phyloP scores from a whole-genome alignment of 1,284 basidiomycete genomes.

The Heterobasidion occidentale region DNA sequence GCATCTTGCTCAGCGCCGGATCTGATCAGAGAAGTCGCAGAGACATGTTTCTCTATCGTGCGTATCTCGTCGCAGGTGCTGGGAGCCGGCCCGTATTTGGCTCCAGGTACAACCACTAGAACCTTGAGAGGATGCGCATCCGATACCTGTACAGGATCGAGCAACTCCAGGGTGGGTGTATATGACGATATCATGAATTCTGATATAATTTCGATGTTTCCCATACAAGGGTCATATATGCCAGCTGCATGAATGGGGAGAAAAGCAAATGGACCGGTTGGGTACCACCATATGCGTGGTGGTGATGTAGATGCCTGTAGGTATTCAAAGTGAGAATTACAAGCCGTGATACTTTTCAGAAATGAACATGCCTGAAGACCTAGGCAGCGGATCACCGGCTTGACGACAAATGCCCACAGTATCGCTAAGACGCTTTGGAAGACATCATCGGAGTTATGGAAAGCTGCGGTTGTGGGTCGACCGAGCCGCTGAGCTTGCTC shows the following conservation, averaged over 20 bases:
- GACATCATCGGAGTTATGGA: background rate
- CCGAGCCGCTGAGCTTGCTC: background rate
- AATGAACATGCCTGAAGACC: too few species aligned
- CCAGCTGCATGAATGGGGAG: slow-evolving; percentile 3
- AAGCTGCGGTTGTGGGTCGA: background rate
- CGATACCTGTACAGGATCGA: background rate
- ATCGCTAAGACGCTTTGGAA: background rate
- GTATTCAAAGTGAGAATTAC: background rate
- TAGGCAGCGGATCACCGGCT: background rate
- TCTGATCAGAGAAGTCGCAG: background rate
- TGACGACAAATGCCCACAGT: background rate
- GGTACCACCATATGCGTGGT: background rate
- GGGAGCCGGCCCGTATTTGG: background rate
- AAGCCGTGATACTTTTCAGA: too few species aligned
- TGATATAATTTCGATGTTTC: background rate
- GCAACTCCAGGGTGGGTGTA: slow-evolving; percentile 12
- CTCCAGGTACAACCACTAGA: slow-evolving; percentile 1
- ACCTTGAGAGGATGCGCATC: background rate
- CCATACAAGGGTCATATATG: slow-evolving; percentile 7
- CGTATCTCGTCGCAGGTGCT: background rate
- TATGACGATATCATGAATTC: slow-evolving; percentile 17
- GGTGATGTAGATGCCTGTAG: background rate
- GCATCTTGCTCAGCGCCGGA: background rate
- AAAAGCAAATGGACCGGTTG: background rate
- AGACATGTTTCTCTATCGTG: background rate